Evolutionary conservation across 768 basidiomycete genomes (phyloP), one percentile per base, ranked within the genome.

Genomic region (Sistotremastrum niveocremeum): DNA sequence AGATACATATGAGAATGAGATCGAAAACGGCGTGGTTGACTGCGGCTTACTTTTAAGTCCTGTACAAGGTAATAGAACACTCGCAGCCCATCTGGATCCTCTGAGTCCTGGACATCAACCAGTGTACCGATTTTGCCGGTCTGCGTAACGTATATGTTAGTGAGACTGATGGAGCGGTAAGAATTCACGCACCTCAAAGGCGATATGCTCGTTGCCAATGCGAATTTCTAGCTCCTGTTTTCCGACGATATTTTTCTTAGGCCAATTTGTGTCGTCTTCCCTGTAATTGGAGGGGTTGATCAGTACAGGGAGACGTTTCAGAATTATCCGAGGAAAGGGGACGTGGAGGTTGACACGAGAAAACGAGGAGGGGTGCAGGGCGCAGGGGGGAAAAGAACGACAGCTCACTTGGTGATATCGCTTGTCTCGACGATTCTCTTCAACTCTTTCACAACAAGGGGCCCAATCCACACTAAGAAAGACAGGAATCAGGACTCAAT

Each of bases 61-160:
- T 99, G 95, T 4, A 99, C 89, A 30, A 99, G 76, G 61, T 98
- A 99, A 65, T 99, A 99, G 64, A 98, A 98, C 45, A 97, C 91
- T 8, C 94, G 80, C 35, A 99, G 74, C 2, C 95, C 95, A 57
- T 99, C 95, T 0, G 95, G 93, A 57, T 99, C 95, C 58, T 94
- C 85, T 45, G 87, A 91, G 59, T 95, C 91, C 55, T 91, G 86
- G 41, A 98, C 94, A 54, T 99, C 95, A 39, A 94, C 90, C 37
- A 99, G 65, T 7, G 91, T 86, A 20, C 95, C 95, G 39, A 99
- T 94, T 71, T 99, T 99, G 34, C 94, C 90, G 4, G 95, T 98
- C 94, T 98, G 50, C 9, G 33, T 3, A 46, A 28, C n/a, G 8
- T 33, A 7, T 32, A 8, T 4, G 11, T 6, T 38, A 12, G 34